A percentile compares a stretch with the other conserved stretches of the same genome.
phyloP scores from a whole-genome alignment of 306 rosid genomes.

The Elaeagnus macrophylla region DNA sequence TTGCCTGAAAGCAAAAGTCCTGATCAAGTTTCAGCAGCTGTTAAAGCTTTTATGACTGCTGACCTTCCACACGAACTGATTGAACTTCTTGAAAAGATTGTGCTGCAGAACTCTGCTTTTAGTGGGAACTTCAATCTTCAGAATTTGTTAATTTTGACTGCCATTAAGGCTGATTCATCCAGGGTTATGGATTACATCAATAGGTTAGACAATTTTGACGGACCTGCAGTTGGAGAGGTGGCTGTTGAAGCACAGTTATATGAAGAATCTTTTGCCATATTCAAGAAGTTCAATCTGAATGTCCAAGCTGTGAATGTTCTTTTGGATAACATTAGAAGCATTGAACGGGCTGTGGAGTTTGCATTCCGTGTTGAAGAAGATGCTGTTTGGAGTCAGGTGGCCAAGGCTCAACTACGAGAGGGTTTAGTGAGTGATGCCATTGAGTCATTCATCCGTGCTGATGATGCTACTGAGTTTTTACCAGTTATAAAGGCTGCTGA shows the following conservation, averaged over 20 bases:
- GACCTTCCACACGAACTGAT: constrained; percentile 97
- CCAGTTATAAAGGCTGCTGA: constrained; percentile 86
- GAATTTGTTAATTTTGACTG: constrained; percentile 87
- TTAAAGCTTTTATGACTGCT: constrained; percentile 98
- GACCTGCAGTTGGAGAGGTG: constrained; percentile 97
- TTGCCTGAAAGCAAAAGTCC: constrained; percentile 99
- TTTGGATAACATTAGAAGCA: constrained; percentile 73
- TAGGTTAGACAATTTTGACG: constrained; percentile 92
- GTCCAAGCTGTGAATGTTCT: constrained; percentile 96
- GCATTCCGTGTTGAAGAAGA: constrained; percentile 99
- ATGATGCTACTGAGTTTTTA: constrained; percentile 87
- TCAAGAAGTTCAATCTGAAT: constrained; percentile 91
- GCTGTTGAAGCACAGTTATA: constrained; percentile 84
- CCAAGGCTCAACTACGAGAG: constrained; percentile 86
- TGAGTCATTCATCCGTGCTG: constrained; percentile 93
- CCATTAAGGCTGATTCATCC: constrained; percentile 91
- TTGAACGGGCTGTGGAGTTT: constrained; percentile 94
- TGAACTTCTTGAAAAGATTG: constrained; percentile 98
- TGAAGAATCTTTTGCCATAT: constrained; percentile 90
- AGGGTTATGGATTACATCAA: constrained; percentile 97
- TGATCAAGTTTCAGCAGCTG: constrained; percentile 98
- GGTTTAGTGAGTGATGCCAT: constrained; percentile 96
- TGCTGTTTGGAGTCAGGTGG: constrained; percentile 99
- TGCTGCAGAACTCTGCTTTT: constrained; percentile 97
- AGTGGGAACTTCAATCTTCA: constrained; percentile 98